These are phyloP conservation scores for Sanghuangporus sanghuang DNA, from an alignment of 1,284 basidiomycete species.

Conservation along the genomic window DNA sequence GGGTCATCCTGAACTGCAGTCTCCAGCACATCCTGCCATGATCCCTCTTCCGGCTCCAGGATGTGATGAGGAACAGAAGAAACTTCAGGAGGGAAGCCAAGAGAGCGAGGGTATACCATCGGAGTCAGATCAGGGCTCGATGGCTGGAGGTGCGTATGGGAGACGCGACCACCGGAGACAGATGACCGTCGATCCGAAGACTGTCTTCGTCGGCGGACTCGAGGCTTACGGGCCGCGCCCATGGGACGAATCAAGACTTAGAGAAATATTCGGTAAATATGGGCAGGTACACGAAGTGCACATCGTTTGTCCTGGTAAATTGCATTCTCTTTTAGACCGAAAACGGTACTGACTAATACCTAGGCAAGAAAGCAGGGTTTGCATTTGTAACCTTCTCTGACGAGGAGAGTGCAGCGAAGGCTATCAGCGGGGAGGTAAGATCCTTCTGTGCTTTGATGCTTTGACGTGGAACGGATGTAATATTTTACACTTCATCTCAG, in stretches of 20 bases:
- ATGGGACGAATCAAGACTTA: conserved; percentile 64
- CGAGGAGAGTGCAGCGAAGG: conserved; percentile 51
- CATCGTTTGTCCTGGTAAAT: conserved; percentile 41
- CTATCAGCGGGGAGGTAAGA: conserved; percentile 57
- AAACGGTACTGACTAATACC: neutral
- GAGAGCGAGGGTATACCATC: neutral
- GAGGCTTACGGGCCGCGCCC: conserved; percentile 54
- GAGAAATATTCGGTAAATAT: conserved; percentile 52
- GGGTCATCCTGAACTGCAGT: conserved; percentile 10
- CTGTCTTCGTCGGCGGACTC: conserved; percentile 71
- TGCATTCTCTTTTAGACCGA: neutral
- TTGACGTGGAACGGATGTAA: neutral
- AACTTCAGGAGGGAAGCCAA: neutral
- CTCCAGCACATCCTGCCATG: conserved; percentile 16
- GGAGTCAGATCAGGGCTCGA: neutral
- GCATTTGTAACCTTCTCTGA: conserved; percentile 70
- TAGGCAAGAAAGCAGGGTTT: conserved; percentile 60
- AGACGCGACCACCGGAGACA: conserved; percentile 20
- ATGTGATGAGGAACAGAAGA: neutral
- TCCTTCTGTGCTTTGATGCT: neutral
- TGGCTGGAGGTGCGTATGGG: conserved; percentile 13
- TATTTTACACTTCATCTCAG: conserved; percentile 31
- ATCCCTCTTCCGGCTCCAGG: neutral
- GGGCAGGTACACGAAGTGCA: conserved; percentile 59
- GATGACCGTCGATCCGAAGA: conserved; percentile 52